Evolutionary conservation across 2,329 filamentous ascomycete species (phyloP), one percentile per base, ranked within the genome.

Genomic region (Aureobasidium lini): DNA sequence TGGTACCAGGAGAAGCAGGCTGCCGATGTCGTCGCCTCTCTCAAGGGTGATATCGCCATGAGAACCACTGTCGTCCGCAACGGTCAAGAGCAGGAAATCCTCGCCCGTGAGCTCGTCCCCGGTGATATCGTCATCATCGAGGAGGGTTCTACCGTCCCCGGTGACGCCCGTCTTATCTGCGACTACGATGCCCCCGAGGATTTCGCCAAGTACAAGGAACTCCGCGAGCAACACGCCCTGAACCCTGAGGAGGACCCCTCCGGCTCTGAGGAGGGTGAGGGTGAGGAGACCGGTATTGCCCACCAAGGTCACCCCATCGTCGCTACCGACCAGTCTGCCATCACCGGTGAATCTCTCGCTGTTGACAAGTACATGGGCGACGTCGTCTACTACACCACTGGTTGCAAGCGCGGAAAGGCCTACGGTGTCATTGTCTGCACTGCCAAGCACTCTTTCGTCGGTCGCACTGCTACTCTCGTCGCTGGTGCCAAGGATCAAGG

Each of bases 1-100:
- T 90, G 86, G 83, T 89, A 90, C 73, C 87, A 89, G 73, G 87
- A 90, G 76, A 90, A 90, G 78, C 86, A 89, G 75, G 87, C 87
- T 67, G 87, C 86, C 65, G 87, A 90, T 74, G 86, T 89, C 68
- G 86, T 89, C 68, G 86, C 86, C 60, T 83, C 79, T 63, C 77
- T 90, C 63, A 89, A 89, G 79, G 87, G 87, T 77, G 87, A 90
- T 69, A 90, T 90, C 69, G 87, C 87, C 67, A 87, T 90, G 84
- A 86, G 84, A 75, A 83, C 85, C 49, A 79, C 77, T 63, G 85
- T 87, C 68, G 75, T 89, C 66, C 86, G 87, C 69, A 80, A 88
- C 70, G 86, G 87, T 62, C 75, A 77, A 62, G 84, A 88, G 75
- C 76, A 84, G 66, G 83, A 86, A 63, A 87, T 90, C 72, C 82